These are phyloP conservation scores for Lyophyllum shimeji DNA, from an alignment of 768 basidiomycete genomes.

Conservation along the genomic window DNA sequence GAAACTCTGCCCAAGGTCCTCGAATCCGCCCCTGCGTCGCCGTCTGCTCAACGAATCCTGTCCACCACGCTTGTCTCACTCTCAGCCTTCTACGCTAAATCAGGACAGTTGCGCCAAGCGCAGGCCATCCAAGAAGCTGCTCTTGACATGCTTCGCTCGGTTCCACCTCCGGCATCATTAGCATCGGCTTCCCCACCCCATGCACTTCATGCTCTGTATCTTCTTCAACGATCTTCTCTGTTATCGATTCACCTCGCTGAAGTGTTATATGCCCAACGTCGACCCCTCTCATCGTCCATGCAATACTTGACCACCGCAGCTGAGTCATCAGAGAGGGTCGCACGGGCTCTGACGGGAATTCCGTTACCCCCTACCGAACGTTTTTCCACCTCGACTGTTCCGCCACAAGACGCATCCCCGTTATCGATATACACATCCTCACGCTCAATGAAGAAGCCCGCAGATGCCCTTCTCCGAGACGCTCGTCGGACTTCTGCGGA, in stretches of 20 bases:
- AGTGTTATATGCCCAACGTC: slow-evolving; percentile 54
- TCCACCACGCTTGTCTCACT: slow-evolving; percentile 64
- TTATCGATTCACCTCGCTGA: slow-evolving; percentile 74
- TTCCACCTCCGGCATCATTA: slow-evolving; percentile 44
- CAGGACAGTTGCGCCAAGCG: slow-evolving; percentile 55
- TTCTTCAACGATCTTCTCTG: slow-evolving; percentile 74
- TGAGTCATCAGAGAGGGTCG: slow-evolving; percentile 66
- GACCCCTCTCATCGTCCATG: slow-evolving; percentile 44
- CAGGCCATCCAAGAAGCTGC: slow-evolving; percentile 54
- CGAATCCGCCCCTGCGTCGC: slow-evolving; percentile 47
- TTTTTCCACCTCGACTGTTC: slow-evolving; percentile 22
- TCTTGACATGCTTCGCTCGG: slow-evolving; percentile 53
- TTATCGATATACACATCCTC: slow-evolving; percentile 46
- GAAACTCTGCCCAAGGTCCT: slow-evolving; percentile 31
- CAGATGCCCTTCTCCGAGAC: slow-evolving; percentile 61
- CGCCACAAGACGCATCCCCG: slow-evolving; percentile 32
- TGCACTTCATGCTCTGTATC: slow-evolving; percentile 60
- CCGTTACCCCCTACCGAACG: slow-evolving; percentile 33
- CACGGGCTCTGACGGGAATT: slow-evolving; percentile 47
- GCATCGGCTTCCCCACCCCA: slow-evolving; percentile 52
- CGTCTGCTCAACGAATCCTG: slow-evolving; percentile 62
- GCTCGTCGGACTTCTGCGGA: slow-evolving; percentile 70
- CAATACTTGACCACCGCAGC: slow-evolving; percentile 62
- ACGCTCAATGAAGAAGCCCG: slow-evolving; percentile 50
- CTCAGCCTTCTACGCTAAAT: slow-evolving; percentile 67